A percentile compares a stretch with the other conserved stretches of the same genome.
Evolutionary conservation across 129 eudicot genomes (phyloP).

Genomic region (Helianthus annuus): HanXRQr2.0-SUNRISE NC_035447.2:25670781-25671280

Average conservation of each 20-base stretch:
- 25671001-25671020: constrained; percentile 35
- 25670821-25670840: too few relatives aligned
- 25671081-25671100: constrained; percentile 35
- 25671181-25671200: constrained; percentile 44
- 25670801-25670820: too few relatives aligned
- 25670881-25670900: too few relatives aligned
- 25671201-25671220: constrained; percentile 41
- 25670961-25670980: constrained; percentile 31
- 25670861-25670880: too few relatives aligned
- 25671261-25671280: constrained; percentile 27
- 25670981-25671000: constrained; percentile 38
- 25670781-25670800: too few relatives aligned
- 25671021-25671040: constrained; percentile 38
- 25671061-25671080: constrained; percentile 32
- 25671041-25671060: constrained; percentile 35
- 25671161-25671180: constrained; percentile 75
- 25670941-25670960: constrained; percentile 33
- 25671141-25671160: constrained; percentile 71
- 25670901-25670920: too few relatives aligned
- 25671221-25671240: constrained; percentile 41
- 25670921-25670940: neutral
- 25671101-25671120: constrained; percentile 32
- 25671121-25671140: constrained; percentile 47
- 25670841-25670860: too few relatives aligned
- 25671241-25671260: constrained; percentile 33